Base-by-base conservation (phyloP, 1,284 basidiomycete species). In the Coniophora puteana region DNA sequence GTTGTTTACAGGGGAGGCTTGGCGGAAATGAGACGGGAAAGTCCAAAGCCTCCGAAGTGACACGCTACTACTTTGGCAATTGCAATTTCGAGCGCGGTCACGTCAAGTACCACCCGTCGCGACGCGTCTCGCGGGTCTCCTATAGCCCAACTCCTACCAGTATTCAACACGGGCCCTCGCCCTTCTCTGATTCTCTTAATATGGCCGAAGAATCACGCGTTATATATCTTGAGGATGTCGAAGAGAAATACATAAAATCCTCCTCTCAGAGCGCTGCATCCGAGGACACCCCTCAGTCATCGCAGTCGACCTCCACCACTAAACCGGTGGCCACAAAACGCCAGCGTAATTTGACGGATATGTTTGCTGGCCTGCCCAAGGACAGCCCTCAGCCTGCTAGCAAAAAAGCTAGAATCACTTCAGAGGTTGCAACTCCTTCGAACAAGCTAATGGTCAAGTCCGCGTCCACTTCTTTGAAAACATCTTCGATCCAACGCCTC, bases 311-410 rank as follows among this genome's bases (percentile, higher is more conserved):
- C 14, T 40, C 16, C 17, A 38, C 44, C 6, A 51, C 58, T 18
- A 45, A 58, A 7, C 47, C 57, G 1, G 45, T 54, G 8, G 55
- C 61, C 21, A 61, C 63, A 30, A 87, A 87, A 53, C 73, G 83
- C 37, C 83, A 87, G 62, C 64, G 71, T 16, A 83, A 79, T 1
- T 66, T 87, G 24, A 54, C 69, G 49, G 82, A 83, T 55, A 81
- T 85, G 79, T 71, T 83, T 38, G 55, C 65, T 20, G 56, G 57
- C 21, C 62, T 65, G 14, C 65, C 67, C 42, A 66, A 59, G 30
- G 55, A 55, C 36, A 36, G 44, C 12, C 49, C 50, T 12, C 59
- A 59, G 20, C 59, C 57, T 8, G 44, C 56, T n/a, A 18, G 44
- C 60, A 3, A 79, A 80, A 54, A 75, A 71, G 41, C 44, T 54